A percentile compares a stretch with the other conserved stretches of the same genome.
These are phyloP conservation scores for Podila verticillata DNA, from an alignment of 192 early-diverging fungal genomes.

Conservation along the genomic window DNA sequence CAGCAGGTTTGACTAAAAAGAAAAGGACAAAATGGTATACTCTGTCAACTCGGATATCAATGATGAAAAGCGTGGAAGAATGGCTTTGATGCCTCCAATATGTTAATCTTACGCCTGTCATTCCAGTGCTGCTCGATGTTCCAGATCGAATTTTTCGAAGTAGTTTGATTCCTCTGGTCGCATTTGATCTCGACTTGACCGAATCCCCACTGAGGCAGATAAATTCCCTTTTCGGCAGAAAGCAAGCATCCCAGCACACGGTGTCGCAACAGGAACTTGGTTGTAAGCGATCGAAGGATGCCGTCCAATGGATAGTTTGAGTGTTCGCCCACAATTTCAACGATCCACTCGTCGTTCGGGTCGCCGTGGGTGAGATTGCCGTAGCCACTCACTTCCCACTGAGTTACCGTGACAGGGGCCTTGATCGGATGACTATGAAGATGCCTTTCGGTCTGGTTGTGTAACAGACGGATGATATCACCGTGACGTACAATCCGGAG, in stretches of 20 bases:
- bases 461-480: slow-evolving; percentile 83
- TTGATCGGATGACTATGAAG: slow-evolving; percentile 85
- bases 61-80: neutral
- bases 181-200: slow-evolving; percentile 90
- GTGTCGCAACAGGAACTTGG: slow-evolving; percentile 84
- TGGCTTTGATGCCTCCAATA: neutral
- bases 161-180: slow-evolving; percentile 64
- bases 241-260: slow-evolving; percentile 75
- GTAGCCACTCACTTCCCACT: slow-evolving; percentile 92
- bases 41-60: too few relatives aligned
- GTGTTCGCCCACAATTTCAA: slow-evolving; percentile 76
- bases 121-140: slow-evolving; percentile 90
- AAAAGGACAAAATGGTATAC: slow-evolving; percentile 4
- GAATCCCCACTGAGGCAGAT: slow-evolving; percentile 94
- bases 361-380: slow-evolving; percentile 82
- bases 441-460: slow-evolving; percentile 73
- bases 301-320: slow-evolving; percentile 60
- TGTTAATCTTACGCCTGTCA: slow-evolving; percentile 60
- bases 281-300: slow-evolving; percentile 71
- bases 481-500: slow-evolving; percentile 78
- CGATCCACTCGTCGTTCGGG: slow-evolving; percentile 87
- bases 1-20: slow-evolving; percentile 70
- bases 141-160: slow-evolving; percentile 79
- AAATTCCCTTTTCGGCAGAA: slow-evolving; percentile 66
- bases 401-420: slow-evolving; percentile 74